These are phyloP conservation scores for Fusarium temperatum DNA, from an alignment of 2,329 filamentous ascomycete species.

Conservation along the genomic window DNA sequence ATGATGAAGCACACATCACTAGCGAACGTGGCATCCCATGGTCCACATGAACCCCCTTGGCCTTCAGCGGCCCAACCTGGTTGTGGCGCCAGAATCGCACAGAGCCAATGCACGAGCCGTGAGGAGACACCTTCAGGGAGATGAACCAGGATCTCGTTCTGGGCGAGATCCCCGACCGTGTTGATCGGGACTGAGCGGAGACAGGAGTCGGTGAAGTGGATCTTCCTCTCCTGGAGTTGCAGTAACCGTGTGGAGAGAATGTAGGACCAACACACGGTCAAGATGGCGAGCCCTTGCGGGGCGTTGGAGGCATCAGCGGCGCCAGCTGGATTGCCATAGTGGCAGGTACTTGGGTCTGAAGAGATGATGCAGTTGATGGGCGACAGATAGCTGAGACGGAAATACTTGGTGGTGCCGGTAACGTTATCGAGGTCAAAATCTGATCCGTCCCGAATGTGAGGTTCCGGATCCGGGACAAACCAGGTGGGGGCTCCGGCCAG, in stretches of 20 bases:
- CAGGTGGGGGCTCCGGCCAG: constrained; percentile 40
- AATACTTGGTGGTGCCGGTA: constrained; percentile 40
- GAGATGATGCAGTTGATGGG: constrained; percentile 35
- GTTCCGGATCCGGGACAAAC: constrained; percentile 39
- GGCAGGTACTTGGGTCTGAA: constrained; percentile 24
- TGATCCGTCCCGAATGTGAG: background rate
- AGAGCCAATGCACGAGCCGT: constrained; percentile 42
- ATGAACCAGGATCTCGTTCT: constrained; percentile 31
- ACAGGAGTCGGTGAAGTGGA: constrained; percentile 38
- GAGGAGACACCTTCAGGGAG: constrained; percentile 32
- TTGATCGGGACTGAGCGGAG: constrained; percentile 34
- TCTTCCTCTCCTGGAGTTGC: constrained; percentile 38
- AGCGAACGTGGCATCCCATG: constrained; percentile 34
- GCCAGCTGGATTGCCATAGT: constrained; percentile 33
- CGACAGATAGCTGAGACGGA: constrained; percentile 37
- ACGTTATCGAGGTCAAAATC: constrained; percentile 35
- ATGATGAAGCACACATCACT: constrained; percentile 32
- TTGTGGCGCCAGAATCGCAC: constrained; percentile 36
- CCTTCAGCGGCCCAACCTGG: constrained; percentile 35
- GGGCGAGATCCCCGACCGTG: constrained; percentile 23
- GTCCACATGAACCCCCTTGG: constrained; percentile 25
- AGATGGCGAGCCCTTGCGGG: constrained; percentile 39
- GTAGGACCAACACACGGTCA: constrained; percentile 43
- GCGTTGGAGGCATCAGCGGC: constrained; percentile 30
- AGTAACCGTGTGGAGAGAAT: constrained; percentile 42